Conservation (phyloP, 495 filamentous ascomycete genomes). For the Extremus antarcticus region DNA sequence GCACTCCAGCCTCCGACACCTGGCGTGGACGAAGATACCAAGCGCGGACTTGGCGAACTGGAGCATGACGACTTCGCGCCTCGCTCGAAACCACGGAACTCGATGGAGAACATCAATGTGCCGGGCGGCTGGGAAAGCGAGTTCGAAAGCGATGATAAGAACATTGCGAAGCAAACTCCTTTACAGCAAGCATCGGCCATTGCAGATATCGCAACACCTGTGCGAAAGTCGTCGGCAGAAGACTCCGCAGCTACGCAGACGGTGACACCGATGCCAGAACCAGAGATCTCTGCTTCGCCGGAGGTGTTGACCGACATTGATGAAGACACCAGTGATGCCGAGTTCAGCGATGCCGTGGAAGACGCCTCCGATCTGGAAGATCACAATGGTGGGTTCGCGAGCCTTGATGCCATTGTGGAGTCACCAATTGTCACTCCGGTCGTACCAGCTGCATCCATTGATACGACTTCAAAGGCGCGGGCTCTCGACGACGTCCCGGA, state of each 20-base stretch:
- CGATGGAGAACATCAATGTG: slow-evolving; percentile 3
- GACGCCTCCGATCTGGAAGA: slow-evolving; percentile 57
- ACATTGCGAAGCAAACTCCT: not conserved
- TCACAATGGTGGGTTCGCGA: slow-evolving; percentile 57
- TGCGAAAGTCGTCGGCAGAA: not conserved
- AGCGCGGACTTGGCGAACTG: not conserved
- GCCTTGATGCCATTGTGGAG: slow-evolving; percentile 74
- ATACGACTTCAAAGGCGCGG: not conserved
- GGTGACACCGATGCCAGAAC: not conserved
- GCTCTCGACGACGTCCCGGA: not conserved
- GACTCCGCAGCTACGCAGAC: not conserved
- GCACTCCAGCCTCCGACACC: slow-evolving; percentile 19
- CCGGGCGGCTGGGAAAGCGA: slow-evolving; percentile 13
- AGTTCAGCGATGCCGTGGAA: slow-evolving; percentile 85
- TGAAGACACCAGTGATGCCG: slow-evolving; percentile 39
- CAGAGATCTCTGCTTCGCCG: not conserved
- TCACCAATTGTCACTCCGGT: slow-evolving; percentile 33
- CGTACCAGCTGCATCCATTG: slow-evolving; percentile 4
- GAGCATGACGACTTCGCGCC: not conserved
- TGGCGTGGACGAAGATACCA: slow-evolving; percentile 6
- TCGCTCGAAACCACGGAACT: not conserved
- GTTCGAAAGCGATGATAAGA: not conserved
- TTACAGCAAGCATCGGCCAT: not conserved
- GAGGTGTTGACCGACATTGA: slow-evolving; percentile 10
- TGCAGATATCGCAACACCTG: not conserved